Conservation (phyloP, 352 stramenopile genomes). For the Globisporangium alternatum region DNA sequence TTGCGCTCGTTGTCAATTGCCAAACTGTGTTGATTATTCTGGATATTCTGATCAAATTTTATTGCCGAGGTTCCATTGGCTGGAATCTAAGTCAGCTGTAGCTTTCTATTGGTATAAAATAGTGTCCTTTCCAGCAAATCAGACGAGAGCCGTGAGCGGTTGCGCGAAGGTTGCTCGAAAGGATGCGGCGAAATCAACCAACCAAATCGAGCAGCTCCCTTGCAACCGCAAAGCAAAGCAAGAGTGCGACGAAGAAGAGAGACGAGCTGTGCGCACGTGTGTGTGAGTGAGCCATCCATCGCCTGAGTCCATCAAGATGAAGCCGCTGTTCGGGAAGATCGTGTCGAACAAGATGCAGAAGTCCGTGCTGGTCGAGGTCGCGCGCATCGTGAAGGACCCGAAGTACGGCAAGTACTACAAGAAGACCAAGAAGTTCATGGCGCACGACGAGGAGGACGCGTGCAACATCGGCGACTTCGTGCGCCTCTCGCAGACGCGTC, state of each 20-base stretch:
- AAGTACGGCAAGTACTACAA: constrained; percentile 95
- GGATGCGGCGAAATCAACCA: constrained; percentile 22
- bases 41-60: background rate
- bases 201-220: constrained; percentile 20
- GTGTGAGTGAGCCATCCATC: background rate
- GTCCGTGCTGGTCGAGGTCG: constrained; percentile 94
- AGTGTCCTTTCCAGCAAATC: background rate
- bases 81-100: background rate
- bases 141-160: background rate
- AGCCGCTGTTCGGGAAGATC: constrained; percentile 93
- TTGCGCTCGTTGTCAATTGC: constrained; percentile 1
- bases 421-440: constrained; percentile 97
- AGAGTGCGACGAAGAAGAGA: background rate
- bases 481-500: constrained; percentile 67
- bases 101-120: background rate
- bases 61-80: background rate
- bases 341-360: constrained; percentile 97
- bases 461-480: constrained; percentile 91
- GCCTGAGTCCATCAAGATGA: constrained; percentile 58
- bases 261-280: background rate
- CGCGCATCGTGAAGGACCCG: constrained; percentile 92
- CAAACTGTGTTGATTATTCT: background rate
- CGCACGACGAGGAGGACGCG: constrained; percentile 93
- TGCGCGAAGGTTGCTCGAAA: constrained; percentile 19
- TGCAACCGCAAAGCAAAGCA: background rate